phyloP scores from a whole-genome alignment of 805 yeast species.

The Saturnispora gosingensis region DNA sequence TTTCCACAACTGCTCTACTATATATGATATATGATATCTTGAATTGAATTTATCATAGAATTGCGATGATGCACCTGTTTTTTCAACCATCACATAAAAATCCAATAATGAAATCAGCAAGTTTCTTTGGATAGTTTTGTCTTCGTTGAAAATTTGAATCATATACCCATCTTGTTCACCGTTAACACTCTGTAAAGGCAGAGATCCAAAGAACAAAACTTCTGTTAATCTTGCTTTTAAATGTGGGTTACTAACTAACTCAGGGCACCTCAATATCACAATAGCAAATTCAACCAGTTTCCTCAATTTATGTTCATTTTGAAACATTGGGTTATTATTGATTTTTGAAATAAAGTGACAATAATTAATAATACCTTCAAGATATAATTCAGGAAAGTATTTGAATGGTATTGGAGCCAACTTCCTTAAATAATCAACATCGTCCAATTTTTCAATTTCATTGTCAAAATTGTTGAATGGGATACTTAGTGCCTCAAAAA shows the following conservation, averaged over 20 bases:
- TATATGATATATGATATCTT: constrained; percentile 75
- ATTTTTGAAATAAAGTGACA: constrained; percentile 52
- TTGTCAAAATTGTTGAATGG: constrained; percentile 53
- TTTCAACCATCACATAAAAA: constrained; percentile 89
- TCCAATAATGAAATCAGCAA: constrained; percentile 77
- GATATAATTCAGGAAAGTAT: constrained; percentile 73
- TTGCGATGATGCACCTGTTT: constrained; percentile 90
- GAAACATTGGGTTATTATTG: constrained; percentile 47
- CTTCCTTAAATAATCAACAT: constrained; percentile 57
- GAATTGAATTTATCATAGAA: constrained; percentile 93
- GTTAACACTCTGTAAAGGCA: constrained; percentile 34
- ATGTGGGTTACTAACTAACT: constrained; percentile 84
- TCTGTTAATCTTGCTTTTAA: constrained; percentile 80
- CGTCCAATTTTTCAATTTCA: constrained; percentile 61
- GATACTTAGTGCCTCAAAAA: constrained; percentile 30
- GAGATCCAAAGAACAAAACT: constrained; percentile 64
- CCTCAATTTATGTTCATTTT: constrained; percentile 41
- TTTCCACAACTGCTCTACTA: constrained; percentile 78
- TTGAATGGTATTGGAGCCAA: constrained; percentile 70
- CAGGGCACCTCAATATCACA: constrained; percentile 73
- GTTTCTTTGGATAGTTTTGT: constrained; percentile 53
- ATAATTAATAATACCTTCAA: constrained; percentile 75
- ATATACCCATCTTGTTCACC: constrained; percentile 64
- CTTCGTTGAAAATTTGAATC: constrained; percentile 52
- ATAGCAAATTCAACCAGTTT: constrained; percentile 64